These are phyloP conservation scores for Cantharellus anzutake DNA, from an alignment of 768 basidiomycete species.

Conservation along the genomic window DNA sequence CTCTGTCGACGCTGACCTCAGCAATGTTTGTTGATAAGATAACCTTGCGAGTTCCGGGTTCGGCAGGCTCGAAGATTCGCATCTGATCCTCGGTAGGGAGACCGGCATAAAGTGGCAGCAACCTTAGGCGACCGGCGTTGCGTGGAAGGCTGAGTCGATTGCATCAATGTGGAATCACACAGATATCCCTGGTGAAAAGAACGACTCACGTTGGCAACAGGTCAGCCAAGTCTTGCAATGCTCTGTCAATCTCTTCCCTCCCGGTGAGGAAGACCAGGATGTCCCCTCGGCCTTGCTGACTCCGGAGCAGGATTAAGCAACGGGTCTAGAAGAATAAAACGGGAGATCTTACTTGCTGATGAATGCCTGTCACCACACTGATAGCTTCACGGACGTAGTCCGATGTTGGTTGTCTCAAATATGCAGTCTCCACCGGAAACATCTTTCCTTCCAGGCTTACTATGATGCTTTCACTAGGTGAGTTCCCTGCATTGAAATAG, in stretches of 20 bases:
- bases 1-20: conserved; percentile 31
- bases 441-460: conserved; percentile 84
- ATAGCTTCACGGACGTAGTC: conserved; percentile 76
- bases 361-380: conserved; percentile 52
- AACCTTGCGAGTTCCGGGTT: conserved; percentile 67
- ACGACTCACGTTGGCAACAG: conserved; percentile 45
- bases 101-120: conserved; percentile 76
- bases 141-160: conserved; percentile 19
- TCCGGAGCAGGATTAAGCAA: conserved; percentile 3
- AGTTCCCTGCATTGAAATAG: conserved; percentile 52
- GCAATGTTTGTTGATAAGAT: conserved; percentile 93
- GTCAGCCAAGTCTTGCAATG: conserved; percentile 63
- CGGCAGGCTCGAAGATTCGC: conserved; percentile 58
- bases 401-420: conserved; percentile 52
- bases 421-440: conserved; percentile 89
- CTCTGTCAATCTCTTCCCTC: conserved; percentile 87
- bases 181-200: neutral
- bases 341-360: conserved; percentile 42
- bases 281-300: conserved; percentile 67
- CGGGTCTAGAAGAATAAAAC: neutral
- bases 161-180: neutral
- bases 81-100: conserved; percentile 78
- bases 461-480: conserved; percentile 51
- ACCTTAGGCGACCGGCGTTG: conserved; percentile 34
- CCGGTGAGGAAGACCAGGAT: conserved; percentile 90